Percentiles rank a stretch among this genome's conserved stretches.
Conservation (phyloP, 176 grass and related monocot species). For the Ensete ventricosum region DNA sequence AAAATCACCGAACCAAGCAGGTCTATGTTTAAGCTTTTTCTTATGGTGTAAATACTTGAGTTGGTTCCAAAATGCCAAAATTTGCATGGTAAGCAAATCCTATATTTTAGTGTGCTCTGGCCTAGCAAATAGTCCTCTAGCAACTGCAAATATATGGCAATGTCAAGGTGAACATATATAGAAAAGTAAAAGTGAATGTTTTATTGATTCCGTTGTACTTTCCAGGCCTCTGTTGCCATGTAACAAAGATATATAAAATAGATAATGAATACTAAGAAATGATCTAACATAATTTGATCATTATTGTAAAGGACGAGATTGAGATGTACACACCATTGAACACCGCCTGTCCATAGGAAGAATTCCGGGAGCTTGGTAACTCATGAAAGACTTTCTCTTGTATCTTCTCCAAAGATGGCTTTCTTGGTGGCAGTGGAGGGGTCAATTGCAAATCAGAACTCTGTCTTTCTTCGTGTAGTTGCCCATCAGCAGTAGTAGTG, state of each 20-base stretch:
- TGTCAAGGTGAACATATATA: too few relatives aligned
- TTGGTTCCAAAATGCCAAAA: too few relatives aligned
- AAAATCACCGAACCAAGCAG: too few relatives aligned
- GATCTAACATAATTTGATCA: neutral
- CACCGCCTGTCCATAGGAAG: conserved; percentile 16
- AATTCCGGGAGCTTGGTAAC: neutral
- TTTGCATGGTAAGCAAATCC: too few relatives aligned
- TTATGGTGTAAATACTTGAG: too few relatives aligned
- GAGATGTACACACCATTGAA: conserved; percentile 17
- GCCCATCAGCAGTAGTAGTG: conserved; percentile 33
- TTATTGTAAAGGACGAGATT: neutral
- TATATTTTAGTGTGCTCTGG: too few relatives aligned
- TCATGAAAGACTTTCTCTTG: conserved; percentile 32
- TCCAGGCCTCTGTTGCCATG: too few relatives aligned
- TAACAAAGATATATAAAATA: neutral
- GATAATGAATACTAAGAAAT: neutral
- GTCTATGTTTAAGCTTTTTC: too few relatives aligned
- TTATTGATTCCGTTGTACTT: too few relatives aligned
- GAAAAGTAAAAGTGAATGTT: too few relatives aligned
- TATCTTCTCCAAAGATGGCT: conserved; percentile 56
- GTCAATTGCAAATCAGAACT: conserved; percentile 53
- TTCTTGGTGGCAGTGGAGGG: conserved; percentile 37
- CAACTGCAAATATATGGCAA: too few relatives aligned
- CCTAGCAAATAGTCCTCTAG: too few relatives aligned
- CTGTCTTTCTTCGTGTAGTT: conserved; percentile 43